Base-by-base conservation (phyloP, 352 stramenopile species). In the Blastocystis sp. region DNA sequence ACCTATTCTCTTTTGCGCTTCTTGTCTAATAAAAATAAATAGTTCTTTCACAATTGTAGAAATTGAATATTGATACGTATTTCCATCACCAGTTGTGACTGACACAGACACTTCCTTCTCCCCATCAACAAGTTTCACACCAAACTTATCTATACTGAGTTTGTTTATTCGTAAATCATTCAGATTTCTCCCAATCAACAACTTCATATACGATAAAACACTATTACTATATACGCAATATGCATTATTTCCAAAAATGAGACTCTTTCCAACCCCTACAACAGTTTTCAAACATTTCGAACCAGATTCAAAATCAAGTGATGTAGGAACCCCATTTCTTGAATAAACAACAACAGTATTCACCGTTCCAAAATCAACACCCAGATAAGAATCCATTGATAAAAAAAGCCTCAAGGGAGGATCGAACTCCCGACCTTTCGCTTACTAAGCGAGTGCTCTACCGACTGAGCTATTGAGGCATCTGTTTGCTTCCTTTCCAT, bases 381-480 rank as follows among this genome's bases (percentile, higher is more conserved):
- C 5, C 3, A 61, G 19, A 61, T 32, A 61, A 61, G 19, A 61
- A 3, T 32, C 19, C 19, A 61, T 32, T 6, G 3, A 61, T 14
- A 61, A 61, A 74, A 74, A 74, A 74, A 74, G 63, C 63, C 63
- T 74, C 42, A 74, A 74, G 63, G 63, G 63, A 74, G 63, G 63
- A 74, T 74, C 63, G 63, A 74, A 74, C 63, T 74, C 63, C 63
- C 63, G 63, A 74, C 63, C 63, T 74, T 74, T 74, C 63, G 63
- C 63, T 74, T 74, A 74, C 63, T 74, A 74, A 74, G 63, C 63
- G 63, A 74, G 63, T 74, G 63, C 63, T 74, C 63, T 74, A 74
- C 63, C 63, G 63, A 74, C 63, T 74, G 63, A 74, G 63, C 63
- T 74, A 74, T 74, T 74, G 42, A 74, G 63, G 63, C 63, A 74